Evolutionary conservation across 169 alveolate species (phyloP).

Genomic region (Babesia microti): DNA sequence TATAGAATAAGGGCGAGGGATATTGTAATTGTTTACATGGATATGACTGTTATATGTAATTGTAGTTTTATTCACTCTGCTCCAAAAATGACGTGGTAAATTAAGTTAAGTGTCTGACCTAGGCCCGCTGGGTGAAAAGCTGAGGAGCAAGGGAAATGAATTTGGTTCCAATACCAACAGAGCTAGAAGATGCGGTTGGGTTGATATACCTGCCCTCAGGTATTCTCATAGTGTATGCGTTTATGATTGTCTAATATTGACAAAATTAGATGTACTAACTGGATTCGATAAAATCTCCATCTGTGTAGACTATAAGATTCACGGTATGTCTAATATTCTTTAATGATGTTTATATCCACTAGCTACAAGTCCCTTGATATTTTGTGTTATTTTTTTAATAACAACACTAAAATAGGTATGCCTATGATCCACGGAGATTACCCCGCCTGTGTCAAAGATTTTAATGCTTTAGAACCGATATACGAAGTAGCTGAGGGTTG

Average conservation of each 20-base stretch:
- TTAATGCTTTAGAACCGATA: slow-evolving; percentile 70
- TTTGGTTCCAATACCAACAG: slow-evolving; percentile 92
- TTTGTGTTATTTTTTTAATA: slow-evolving; percentile 1
- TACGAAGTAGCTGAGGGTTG: slow-evolving; percentile 77
- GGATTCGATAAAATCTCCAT: slow-evolving; percentile 72
- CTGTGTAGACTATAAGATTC: slow-evolving; percentile 61
- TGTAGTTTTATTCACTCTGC: no score
- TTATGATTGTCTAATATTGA: slow-evolving; percentile 70
- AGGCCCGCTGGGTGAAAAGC: slow-evolving; percentile 62
- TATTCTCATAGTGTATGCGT: slow-evolving; percentile 61
- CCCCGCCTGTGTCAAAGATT: slow-evolving; percentile 71
- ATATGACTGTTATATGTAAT: no score
- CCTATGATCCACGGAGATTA: slow-evolving; percentile 50
- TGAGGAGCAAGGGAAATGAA: slow-evolving; percentile 79
- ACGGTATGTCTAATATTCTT: slow-evolving; percentile 1
- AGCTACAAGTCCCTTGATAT: background rate
- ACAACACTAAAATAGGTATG: slow-evolving; percentile 22
- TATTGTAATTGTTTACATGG: no score
- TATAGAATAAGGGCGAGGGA: slow-evolving; percentile 14
- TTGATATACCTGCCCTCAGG: slow-evolving; percentile 76
- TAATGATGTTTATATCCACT: background rate
- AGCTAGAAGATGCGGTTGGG: slow-evolving; percentile 93
- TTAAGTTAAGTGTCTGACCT: background rate
- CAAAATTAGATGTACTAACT: slow-evolving; percentile 85
- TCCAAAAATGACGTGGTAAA: no score